phyloP scores from a whole-genome alignment of 2,329 filamentous ascomycete species.

The Ascochyta lentis region DNA sequence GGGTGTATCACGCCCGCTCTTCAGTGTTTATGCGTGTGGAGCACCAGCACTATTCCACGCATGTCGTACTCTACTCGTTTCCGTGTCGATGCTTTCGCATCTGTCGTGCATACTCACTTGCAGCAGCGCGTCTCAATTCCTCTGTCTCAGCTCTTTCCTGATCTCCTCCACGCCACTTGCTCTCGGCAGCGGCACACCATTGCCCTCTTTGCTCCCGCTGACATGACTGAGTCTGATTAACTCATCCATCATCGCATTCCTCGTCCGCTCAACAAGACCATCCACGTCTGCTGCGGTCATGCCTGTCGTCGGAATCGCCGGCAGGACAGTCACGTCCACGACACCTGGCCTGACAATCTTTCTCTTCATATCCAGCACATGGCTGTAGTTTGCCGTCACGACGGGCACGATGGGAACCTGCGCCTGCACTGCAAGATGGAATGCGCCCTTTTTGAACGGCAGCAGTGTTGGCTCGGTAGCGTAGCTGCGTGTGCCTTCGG shows the following conservation, averaged over 20 bases:
- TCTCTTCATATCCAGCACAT: constrained; percentile 55
- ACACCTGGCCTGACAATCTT: constrained; percentile 51
- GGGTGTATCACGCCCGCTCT: neutral
- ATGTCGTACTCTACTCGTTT: neutral
- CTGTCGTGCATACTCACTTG: neutral
- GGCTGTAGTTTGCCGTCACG: constrained; percentile 58
- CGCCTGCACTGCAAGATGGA: constrained; percentile 93
- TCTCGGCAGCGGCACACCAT: constrained; percentile 35
- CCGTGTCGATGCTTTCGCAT: neutral
- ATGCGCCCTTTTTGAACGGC: constrained; percentile 99
- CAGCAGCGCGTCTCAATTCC: constrained; percentile 14
- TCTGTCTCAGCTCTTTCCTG: constrained; percentile 37
- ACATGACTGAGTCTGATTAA: constrained; percentile 43
- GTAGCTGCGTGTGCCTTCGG: constrained; percentile 93
- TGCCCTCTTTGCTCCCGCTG: constrained; percentile 23
- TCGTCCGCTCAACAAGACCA: constrained; percentile 38
- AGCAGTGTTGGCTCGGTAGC: constrained; percentile 79
- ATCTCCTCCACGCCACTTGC: constrained; percentile 26
- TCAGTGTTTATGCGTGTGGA: neutral
- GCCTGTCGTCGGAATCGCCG: constrained; percentile 46
- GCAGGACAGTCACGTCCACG: constrained; percentile 62
- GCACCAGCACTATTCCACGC: neutral
- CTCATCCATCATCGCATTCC: constrained; percentile 48
- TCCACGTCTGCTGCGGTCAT: constrained; percentile 45
- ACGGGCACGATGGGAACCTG: constrained; percentile 91